Conservation (phyloP, 2,329 filamentous ascomycete species). For the Pestalotiopsis sp. region DNA sequence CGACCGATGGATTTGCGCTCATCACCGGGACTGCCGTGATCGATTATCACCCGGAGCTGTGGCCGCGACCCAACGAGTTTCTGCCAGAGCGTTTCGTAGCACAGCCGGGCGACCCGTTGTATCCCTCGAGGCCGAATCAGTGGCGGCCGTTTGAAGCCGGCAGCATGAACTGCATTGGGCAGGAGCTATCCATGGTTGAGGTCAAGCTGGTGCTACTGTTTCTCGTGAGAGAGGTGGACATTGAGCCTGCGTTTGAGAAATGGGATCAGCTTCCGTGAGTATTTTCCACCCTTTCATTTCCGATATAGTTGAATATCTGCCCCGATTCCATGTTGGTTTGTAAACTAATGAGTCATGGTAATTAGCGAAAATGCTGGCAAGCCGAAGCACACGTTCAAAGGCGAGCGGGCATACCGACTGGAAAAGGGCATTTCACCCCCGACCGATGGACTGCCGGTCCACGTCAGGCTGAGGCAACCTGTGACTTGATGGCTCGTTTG, state of each 20-base stretch:
- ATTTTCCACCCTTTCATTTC: not conserved
- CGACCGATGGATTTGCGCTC: slow-evolving; percentile 35
- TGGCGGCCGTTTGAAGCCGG: slow-evolving; percentile 43
- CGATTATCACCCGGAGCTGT: slow-evolving; percentile 38
- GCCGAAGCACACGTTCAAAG: slow-evolving; percentile 1
- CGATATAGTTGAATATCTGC: no score
- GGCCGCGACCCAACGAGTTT: slow-evolving; percentile 40
- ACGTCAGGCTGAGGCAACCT: slow-evolving; percentile 1
- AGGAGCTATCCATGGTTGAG: slow-evolving; percentile 38
- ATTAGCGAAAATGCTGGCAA: slow-evolving; percentile 3
- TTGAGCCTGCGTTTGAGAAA: slow-evolving; percentile 15
- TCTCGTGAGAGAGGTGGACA: slow-evolving; percentile 23
- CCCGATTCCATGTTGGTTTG: no score
- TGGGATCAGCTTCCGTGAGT: slow-evolving; percentile 16
- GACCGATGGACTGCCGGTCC: slow-evolving; percentile 14
- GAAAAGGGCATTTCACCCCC: slow-evolving; percentile 9
- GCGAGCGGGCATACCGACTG: slow-evolving; percentile 4
- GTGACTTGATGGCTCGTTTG: not conserved
- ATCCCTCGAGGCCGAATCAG: slow-evolving; percentile 27
- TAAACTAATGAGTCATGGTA: not conserved
- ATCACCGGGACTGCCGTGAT: slow-evolving; percentile 23
- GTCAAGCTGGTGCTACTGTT: slow-evolving; percentile 32
- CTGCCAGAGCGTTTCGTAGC: slow-evolving; percentile 46
- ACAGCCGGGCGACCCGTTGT: slow-evolving; percentile 21
- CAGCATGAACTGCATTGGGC: slow-evolving; percentile 38